Conservation (phyloP, 305 asterid genomes). For the Rubia tinctorum region DNA sequence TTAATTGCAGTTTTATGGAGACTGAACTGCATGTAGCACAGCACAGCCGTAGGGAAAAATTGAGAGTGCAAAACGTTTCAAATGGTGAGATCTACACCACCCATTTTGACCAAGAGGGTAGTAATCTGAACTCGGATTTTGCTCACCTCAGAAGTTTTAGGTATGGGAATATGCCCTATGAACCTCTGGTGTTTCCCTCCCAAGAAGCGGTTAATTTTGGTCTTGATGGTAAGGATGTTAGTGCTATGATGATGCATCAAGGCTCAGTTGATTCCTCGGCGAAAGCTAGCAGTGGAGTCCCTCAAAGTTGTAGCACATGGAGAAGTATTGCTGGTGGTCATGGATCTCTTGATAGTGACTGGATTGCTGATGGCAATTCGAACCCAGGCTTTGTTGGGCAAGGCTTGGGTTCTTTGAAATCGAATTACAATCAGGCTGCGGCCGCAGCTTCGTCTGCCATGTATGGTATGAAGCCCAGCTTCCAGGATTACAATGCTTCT, state of each 20-base stretch:
- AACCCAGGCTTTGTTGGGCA: constrained; percentile 33
- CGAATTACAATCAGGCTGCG: constrained; percentile 16
- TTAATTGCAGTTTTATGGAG: constrained; percentile 22
- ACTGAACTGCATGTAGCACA: constrained; percentile 70
- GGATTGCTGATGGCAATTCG: constrained; percentile 31
- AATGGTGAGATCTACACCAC: constrained; percentile 16
- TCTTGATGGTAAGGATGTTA: constrained; percentile 15
- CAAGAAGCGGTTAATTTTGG: constrained; percentile 36
- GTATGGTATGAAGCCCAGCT: background rate
- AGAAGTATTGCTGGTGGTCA: constrained; percentile 45
- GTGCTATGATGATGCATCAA: constrained; percentile 18
- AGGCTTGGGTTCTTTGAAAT: constrained; percentile 26
- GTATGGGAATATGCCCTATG: constrained; percentile 33
- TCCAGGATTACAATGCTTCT: constrained; percentile 18
- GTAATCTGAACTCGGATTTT: constrained; percentile 20
- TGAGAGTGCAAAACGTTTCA: constrained; percentile 41
- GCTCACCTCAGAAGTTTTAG: constrained; percentile 25
- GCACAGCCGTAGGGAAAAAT: constrained; percentile 66
- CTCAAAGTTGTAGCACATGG: constrained; percentile 50
- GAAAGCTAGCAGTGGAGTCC: constrained; percentile 23
- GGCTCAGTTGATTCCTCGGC: constrained; percentile 15
- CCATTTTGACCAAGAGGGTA: constrained; percentile 22
- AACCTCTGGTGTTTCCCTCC: constrained; percentile 32
- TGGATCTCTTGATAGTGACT: constrained; percentile 27
- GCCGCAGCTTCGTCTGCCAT: background rate